Percentiles rank a stretch among this genome's conserved stretches.
Conservation (phyloP, 139 green algal species). For the Choricystis sp. region DNA sequence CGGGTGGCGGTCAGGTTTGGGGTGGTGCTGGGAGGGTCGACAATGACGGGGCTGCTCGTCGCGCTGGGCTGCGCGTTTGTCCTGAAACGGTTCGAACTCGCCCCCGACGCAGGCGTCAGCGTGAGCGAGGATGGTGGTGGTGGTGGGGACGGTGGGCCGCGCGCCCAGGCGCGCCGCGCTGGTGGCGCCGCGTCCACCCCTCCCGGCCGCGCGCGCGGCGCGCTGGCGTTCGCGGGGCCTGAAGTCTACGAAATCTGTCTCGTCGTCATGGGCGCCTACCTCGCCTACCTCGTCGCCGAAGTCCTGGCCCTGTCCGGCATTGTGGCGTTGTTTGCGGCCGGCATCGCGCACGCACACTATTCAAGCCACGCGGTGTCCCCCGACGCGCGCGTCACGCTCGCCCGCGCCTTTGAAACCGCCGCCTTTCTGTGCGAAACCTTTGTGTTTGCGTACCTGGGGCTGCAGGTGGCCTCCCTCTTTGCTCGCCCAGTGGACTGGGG, state of each 20-base stretch:
- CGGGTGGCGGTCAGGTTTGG: constrained; percentile 20
- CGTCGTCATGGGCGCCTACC: constrained; percentile 40
- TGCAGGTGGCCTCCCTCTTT: constrained; percentile 25
- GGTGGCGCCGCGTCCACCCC: not conserved
- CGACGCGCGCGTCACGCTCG: constrained; percentile 25
- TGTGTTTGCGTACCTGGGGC: constrained; percentile 57
- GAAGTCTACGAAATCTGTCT: constrained; percentile 23
- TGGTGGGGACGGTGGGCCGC: not conserved
- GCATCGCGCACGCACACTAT: constrained; percentile 51
- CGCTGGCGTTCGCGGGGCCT: not conserved
- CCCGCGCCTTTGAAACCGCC: constrained; percentile 26
- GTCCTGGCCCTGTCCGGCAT: constrained; percentile 65
- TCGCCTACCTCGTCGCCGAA: constrained; percentile 60
- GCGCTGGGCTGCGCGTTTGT: constrained; percentile 29
- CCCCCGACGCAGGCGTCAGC: constrained; percentile 7
- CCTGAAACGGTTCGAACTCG: constrained; percentile 22
- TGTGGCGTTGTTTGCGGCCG: constrained; percentile 62
- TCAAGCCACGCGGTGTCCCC: constrained; percentile 29
- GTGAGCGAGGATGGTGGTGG: constrained; percentile 1
- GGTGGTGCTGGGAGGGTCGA: constrained; percentile 20
- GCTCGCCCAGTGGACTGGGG: constrained; percentile 6
- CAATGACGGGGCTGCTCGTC: constrained; percentile 31
- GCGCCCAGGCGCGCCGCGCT: too few species aligned
- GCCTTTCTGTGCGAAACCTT: constrained; percentile 49
- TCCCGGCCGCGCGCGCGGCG: not conserved